Evolutionary conservation across 139 green algal genomes (phyloP), one percentile per base, ranked within the genome.

Genomic region (Spirogloea muscicola): DNA sequence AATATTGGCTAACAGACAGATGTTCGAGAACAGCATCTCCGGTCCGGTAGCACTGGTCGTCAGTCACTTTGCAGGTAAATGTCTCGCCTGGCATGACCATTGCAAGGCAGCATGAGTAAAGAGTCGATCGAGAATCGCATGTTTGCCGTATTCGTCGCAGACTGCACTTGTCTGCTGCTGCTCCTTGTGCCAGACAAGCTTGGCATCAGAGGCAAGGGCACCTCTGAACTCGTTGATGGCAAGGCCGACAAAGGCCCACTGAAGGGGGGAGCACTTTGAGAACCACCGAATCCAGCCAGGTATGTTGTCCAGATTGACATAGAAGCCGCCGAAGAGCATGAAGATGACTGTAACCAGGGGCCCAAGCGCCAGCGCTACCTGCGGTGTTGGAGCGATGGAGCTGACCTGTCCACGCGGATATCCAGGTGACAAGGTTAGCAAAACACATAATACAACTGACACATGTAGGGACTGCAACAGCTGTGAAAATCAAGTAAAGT

Each of bases 241-340:
- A 34, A 82, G 27, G 7, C 48, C 78, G 37, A 59, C 49, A n/a
- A 85, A 85, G 0, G 37, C 68, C 66, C 75, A 85, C 46, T 84
- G 51, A 38, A 85, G 80, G 43, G 69, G 61, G 21, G 70, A 80
- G n/a, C 72, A 46, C 58, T 82, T 70, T 34, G 9, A 31, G 13
- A 86, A 40, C 80, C 80, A 86, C 5, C 68, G 37, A 2, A 74
- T 58, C 49, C 80, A 79, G 27, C 49, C 74, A 3, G 85, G 85
- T 31, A 89, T 84, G 42, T 46, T 82, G 42, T 82, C 52, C 0
- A 74, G 25, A 43, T 86, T 86, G 13, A 86, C 42, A 31, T 89
- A 89, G 36, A 89, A 85, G 6, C 85, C 85, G 0, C 77, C 85
- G 16, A 89, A 84, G 4, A 87, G 55, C 29, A 87, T 89, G 58